Evolutionary conservation across 164 flowering plant species (phyloP), one percentile per base, ranked within the genome.

Genomic region (Kingdonia uniflora): DNA sequence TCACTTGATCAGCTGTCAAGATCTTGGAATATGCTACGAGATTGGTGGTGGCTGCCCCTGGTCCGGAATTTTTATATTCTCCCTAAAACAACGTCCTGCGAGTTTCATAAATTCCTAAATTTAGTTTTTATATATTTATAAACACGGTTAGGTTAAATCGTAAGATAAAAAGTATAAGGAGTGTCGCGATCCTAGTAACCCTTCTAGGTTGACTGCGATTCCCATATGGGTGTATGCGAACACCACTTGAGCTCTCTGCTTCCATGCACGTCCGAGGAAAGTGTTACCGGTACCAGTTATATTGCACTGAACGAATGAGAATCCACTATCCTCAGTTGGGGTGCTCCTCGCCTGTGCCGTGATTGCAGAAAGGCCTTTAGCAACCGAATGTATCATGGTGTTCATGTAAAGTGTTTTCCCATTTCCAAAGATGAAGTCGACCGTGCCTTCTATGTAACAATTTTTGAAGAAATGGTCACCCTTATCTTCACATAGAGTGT

Each of bases 221-320:
- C 65, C 67, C 77, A 80, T 66, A 58, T 72, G 46, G 0, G 80
- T 49, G 60, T 65, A 62, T 0, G 80, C 67, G 37, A 74, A 71
- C 19, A 78, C 74, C 1, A 80, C 80, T 15, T 64, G 61, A 0
- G 82, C 66, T 24, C 63, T 56, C n/a, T 37, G 15, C 72, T 45
- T 68, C 80, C 77, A 77, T 11, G 76, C 75, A 5, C 80, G 64
- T 8, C 82, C 81, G 15, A 78, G 46, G 26, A 47, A 55, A 2
- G 68, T 66, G 29, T 47, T 38, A 0, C 76, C 77, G 0, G 56
- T 47, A 0, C 86, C 82, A 0, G 63, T 58, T 19, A 80, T 41
- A 15, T 55, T 65, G 70, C 86, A 77, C 14, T 71, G 58, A 0
- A 74, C 64, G 37, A 80, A 80, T 0, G 68, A 11, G 57, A 67